A percentile compares a stretch with the other conserved stretches of the same genome.
Conservation (phyloP, 169 alveolate genomes). For the Theileria orientalis region DNA sequence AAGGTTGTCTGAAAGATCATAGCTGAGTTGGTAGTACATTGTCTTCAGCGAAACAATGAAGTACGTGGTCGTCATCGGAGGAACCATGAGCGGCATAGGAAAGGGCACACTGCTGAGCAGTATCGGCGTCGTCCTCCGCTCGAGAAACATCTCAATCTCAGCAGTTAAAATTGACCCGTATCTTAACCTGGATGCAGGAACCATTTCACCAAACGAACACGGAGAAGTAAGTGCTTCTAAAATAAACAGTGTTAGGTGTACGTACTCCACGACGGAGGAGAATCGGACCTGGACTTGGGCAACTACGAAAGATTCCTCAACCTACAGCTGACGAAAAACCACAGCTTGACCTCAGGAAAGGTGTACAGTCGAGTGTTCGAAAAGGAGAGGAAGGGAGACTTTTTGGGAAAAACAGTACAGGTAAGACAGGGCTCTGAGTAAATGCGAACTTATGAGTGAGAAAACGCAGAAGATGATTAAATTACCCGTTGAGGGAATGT, state of each 20-base stretch:
- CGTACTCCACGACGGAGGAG: slow-evolving; percentile 96
- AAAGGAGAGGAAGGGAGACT: slow-evolving; percentile 92
- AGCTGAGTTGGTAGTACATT: neutral
- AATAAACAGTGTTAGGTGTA: slow-evolving; percentile 38
- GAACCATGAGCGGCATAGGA: slow-evolving; percentile 94
- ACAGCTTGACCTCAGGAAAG: slow-evolving; percentile 95
- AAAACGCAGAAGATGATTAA: slow-evolving; percentile 26
- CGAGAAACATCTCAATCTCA: slow-evolving; percentile 86
- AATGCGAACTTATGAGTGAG: too few species aligned
- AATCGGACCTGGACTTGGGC: slow-evolving; percentile 97
- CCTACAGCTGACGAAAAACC: slow-evolving; percentile 80
- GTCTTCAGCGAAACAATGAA: slow-evolving; percentile 61
- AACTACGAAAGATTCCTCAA: slow-evolving; percentile 95
- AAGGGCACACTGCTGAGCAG: slow-evolving; percentile 93
- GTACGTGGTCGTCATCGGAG: slow-evolving; percentile 92
- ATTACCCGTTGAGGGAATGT: neutral
- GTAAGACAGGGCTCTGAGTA: slow-evolving; percentile 76
- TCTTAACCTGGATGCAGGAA: slow-evolving; percentile 92
- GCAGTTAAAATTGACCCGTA: slow-evolving; percentile 97
- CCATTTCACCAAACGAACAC: slow-evolving; percentile 97
- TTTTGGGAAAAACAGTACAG: slow-evolving; percentile 95
- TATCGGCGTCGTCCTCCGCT: slow-evolving; percentile 87
- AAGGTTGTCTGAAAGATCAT: neutral
- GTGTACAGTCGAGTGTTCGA: slow-evolving; percentile 85
- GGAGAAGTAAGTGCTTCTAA: slow-evolving; percentile 87